Evolutionary conservation across 768 basidiomycete species (phyloP).

Genomic region (Leccinellum rugosiceps): DNA sequence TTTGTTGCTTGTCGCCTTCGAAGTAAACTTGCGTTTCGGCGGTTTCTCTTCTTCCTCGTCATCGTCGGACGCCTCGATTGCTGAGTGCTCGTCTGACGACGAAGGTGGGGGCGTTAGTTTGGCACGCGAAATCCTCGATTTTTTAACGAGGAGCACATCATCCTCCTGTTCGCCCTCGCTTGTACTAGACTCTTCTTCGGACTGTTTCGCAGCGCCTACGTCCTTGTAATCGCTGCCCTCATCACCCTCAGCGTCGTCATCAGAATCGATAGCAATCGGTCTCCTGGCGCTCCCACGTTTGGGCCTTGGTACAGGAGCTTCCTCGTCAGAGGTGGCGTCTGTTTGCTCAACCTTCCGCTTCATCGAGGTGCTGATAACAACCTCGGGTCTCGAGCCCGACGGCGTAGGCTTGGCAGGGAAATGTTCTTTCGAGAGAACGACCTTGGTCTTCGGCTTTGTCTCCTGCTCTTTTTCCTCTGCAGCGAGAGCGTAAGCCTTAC

Average conservation of each 20-base stretch:
- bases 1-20: slow-evolving; percentile 20
- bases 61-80: slow-evolving; percentile 22
- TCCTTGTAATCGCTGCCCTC: slow-evolving; percentile 32
- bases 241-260: slow-evolving; percentile 43
- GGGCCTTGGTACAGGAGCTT: slow-evolving; percentile 37
- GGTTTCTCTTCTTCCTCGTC: slow-evolving; percentile 29
- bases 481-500: slow-evolving; percentile 68
- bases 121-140: slow-evolving; percentile 19
- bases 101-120: slow-evolving; percentile 29
- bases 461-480: slow-evolving; percentile 35
- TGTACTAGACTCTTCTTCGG: slow-evolving; percentile 24
- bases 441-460: slow-evolving; percentile 15
- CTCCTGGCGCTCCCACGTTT: slow-evolving; percentile 38
- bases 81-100: slow-evolving; percentile 31
- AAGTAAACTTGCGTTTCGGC: slow-evolving; percentile 29
- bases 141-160: slow-evolving; percentile 19
- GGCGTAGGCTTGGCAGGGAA: slow-evolving; percentile 31
- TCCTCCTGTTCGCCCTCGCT: slow-evolving; percentile 24
- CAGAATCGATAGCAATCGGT: slow-evolving; percentile 46
- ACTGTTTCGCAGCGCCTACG: slow-evolving; percentile 37
- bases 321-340: slow-evolving; percentile 24
- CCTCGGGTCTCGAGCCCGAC: slow-evolving; percentile 51
- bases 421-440: slow-evolving; percentile 15
- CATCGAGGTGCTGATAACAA: slow-evolving; percentile 45
- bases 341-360: slow-evolving; percentile 16